Base-by-base conservation (phyloP, 192 early-diverging fungal species). In the Backusella macrospora region DNA sequence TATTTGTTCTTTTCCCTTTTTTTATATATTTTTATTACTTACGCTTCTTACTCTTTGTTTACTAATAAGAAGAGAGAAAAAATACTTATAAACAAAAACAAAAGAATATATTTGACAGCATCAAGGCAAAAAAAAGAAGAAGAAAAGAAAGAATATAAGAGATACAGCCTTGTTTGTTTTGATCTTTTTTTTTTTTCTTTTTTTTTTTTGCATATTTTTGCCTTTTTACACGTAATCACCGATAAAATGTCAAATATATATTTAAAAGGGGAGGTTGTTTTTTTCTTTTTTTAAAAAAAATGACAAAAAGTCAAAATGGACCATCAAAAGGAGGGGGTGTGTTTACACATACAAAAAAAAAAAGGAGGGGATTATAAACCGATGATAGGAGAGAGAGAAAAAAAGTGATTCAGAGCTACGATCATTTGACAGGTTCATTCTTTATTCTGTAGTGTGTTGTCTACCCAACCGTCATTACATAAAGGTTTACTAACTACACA, bases 371-470 rank as follows among this genome's bases (percentile, higher is more conserved):
- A 34, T 34, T 34, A 34, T 0, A 34, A 34, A 34, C 29, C 0
- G 29, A 34, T 34, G 0, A 34, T 34, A 59, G 52, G 52, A 59
- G 52, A 23, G 23, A 55, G 26, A 55, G 14, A 59, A 26, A 1
- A 21, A 5, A 59, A 59, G 26, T 59, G 21, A 26, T 59, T 59
- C 26, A 34, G 29, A 34, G 29, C 21, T 59, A 59, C 52, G 52
- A 59, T 59, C 52, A 59, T 59, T 59, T 59, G 52, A 59, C 52
- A 59, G 52, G 52, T 59, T 59, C 26, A 26, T 59, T 46, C 14
- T 46, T 46, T 46, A 59, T 59, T 59, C 52, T 59, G 52, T 59
- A 23, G 52, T 59, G 52, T 12, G 52, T 59, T 59, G 52, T 23
- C 52, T 59, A 59, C 26, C 26, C 21, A 23, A 59, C 52, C 52